Evolutionary conservation across 139 green algal genomes (phyloP).

Genomic region (Coelastrella sp.): DNA sequence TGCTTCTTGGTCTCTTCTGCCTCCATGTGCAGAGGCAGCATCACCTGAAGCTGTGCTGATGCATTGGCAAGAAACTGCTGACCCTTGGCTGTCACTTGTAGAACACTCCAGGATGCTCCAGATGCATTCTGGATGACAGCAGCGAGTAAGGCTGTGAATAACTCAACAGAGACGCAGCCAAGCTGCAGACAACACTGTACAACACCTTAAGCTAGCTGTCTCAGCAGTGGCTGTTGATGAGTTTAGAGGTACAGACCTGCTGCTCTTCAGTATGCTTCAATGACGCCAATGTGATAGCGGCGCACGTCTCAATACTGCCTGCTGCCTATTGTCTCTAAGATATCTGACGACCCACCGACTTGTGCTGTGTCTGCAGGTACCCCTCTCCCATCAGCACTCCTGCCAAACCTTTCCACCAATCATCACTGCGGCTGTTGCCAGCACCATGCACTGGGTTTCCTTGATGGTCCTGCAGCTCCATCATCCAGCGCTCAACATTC

Average conservation of each 20-base stretch:
- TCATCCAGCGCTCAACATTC: constrained; percentile 62
- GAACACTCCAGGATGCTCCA: constrained; percentile 16
- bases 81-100: background rate
- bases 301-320: no score
- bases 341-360: constrained; percentile 5
- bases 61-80: background rate
- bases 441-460: constrained; percentile 61
- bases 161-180: no score
- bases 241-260: no score
- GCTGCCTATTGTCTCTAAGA: no score
- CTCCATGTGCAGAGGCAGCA: constrained; percentile 32
- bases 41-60: background rate
- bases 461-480: constrained; percentile 37
- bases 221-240: no score
- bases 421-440: constrained; percentile 55
- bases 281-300: no score
- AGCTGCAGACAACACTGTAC: no score
- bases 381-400: constrained; percentile 53
- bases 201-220: no score
- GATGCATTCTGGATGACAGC: background rate
- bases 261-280: no score
- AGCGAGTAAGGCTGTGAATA: no score
- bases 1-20: constrained; percentile 23
- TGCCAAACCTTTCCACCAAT: constrained; percentile 73
- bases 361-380: constrained; percentile 40